Conservation (phyloP, 805 yeast genomes). For the Kuraishia piskuri region DNA sequence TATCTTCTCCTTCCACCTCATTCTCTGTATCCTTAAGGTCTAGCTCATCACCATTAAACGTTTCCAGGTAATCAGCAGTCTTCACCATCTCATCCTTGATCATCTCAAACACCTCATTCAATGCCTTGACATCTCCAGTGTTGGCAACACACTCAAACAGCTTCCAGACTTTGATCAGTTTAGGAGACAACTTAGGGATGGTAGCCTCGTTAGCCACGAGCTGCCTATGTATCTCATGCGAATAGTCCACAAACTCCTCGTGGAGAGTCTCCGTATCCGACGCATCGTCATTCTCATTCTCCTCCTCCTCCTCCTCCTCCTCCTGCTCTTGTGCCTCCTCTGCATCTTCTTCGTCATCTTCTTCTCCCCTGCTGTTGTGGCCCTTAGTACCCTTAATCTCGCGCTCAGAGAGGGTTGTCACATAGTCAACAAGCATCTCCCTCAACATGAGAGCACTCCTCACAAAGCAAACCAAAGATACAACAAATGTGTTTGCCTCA, state of each 20-base stretch:
- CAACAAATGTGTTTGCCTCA: background rate
- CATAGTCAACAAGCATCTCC: background rate
- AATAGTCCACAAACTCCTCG: background rate
- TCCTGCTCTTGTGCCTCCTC: too few relatives aligned
- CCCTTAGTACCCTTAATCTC: conserved; percentile 1
- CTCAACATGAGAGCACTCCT: background rate
- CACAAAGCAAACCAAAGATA: background rate
- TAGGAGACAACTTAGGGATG: conserved; percentile 18
- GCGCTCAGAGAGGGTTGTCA: background rate
- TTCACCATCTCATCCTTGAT: conserved; percentile 14
- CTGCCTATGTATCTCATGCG: background rate
- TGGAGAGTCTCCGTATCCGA: background rate
- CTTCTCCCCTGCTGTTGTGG: conserved; percentile 1
- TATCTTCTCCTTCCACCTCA: conserved; percentile 4
- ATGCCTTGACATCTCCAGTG: conserved; percentile 12
- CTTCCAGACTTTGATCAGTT: conserved; percentile 17
- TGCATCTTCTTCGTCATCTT: too few relatives aligned
- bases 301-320: too few relatives aligned
- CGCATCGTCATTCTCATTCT: conserved; percentile 5
- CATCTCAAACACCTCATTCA: conserved; percentile 16
- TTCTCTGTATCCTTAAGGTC: background rate
- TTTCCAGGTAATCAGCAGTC: conserved; percentile 11
- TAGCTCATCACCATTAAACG: background rate
- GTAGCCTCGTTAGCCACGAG: conserved; percentile 7
- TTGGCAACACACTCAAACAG: conserved; percentile 18